Conservation (phyloP, 805 yeast species). For the Cyberlindnera americana region DNA sequence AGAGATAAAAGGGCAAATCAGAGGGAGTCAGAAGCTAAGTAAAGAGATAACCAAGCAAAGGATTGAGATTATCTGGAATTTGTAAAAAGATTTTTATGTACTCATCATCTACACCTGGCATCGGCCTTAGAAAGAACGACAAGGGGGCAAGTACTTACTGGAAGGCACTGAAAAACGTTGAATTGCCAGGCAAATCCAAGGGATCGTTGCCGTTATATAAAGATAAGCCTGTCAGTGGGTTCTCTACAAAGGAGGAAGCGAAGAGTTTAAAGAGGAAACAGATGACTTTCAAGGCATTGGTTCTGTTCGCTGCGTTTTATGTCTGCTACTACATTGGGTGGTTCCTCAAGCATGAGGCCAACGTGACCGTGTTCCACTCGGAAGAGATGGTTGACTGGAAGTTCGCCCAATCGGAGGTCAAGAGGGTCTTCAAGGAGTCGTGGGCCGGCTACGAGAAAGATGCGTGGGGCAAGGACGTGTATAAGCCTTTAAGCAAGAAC, state of each 20-base stretch:
- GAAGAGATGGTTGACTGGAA: slow-evolving; percentile 37
- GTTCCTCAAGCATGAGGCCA: slow-evolving; percentile 19
- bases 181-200: slow-evolving; percentile 3
- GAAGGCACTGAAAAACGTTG: slow-evolving; percentile 20
- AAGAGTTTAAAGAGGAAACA: slow-evolving; percentile 18
- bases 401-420: slow-evolving; percentile 48
- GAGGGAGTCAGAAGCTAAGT: too few relatives aligned
- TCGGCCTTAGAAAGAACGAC: slow-evolving; percentile 15
- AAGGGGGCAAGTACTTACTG: slow-evolving; percentile 18
- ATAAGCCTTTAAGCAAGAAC: slow-evolving; percentile 57
- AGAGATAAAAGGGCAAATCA: too few relatives aligned
- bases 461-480: slow-evolving; percentile 85
- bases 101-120: slow-evolving; percentile 8
- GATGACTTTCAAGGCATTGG: slow-evolving; percentile 43
- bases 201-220: slow-evolving; percentile 44
- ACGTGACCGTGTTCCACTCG: slow-evolving; percentile 6
- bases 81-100: neutral
- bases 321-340: slow-evolving; percentile 33
- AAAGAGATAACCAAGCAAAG: too few relatives aligned
- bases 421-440: slow-evolving; percentile 62
- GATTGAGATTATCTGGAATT: too few relatives aligned
- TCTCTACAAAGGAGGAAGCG: slow-evolving; percentile 7
- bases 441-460: slow-evolving; percentile 73
- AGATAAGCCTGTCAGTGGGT: slow-evolving; percentile 41
- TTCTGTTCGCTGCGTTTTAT: slow-evolving; percentile 40